These are phyloP conservation scores for Trichosporon asahii DNA, from an alignment of 1,284 basidiomycete genomes.

Conservation along the genomic window DNA sequence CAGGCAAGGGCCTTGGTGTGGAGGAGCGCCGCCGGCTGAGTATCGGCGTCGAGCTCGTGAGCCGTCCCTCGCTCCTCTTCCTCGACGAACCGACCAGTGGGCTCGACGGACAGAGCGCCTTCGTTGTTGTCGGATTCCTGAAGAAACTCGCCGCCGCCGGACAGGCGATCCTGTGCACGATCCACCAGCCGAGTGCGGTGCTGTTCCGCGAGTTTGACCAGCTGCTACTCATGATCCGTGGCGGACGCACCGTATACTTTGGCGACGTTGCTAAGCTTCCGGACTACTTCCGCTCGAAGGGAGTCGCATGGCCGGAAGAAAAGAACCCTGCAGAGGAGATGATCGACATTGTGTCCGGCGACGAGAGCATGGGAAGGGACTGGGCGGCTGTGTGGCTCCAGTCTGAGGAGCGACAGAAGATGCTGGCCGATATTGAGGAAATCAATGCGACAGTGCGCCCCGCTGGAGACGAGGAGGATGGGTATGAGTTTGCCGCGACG, in stretches of 20 bases:
- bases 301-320: conserved; percentile 45
- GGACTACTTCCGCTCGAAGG: conserved; percentile 53
- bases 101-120: conserved; percentile 60
- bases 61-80: conserved; percentile 48
- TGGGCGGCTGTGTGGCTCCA: conserved; percentile 70
- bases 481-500: conserved; percentile 41
- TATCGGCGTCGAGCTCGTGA: conserved; percentile 54
- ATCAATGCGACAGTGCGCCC: conserved; percentile 29
- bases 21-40: conserved; percentile 57
- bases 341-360: conserved; percentile 49
- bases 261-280: conserved; percentile 56
- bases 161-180: conserved; percentile 53
- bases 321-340: conserved; percentile 57
- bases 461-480: conserved; percentile 27
- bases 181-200: conserved; percentile 62
- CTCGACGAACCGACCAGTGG: conserved; percentile 57
- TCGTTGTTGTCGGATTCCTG: conserved; percentile 59
- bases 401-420: conserved; percentile 49
- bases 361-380: conserved; percentile 54
- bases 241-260: conserved; percentile 58
- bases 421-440: conserved; percentile 51
- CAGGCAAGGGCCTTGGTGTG: conserved; percentile 52
- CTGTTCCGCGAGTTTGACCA: conserved; percentile 70
- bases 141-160: conserved; percentile 56
- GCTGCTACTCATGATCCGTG: conserved; percentile 56